Base-by-base conservation (phyloP, 2,329 filamentous ascomycete genomes). In the Byssoonygena ceratinophila region DNA sequence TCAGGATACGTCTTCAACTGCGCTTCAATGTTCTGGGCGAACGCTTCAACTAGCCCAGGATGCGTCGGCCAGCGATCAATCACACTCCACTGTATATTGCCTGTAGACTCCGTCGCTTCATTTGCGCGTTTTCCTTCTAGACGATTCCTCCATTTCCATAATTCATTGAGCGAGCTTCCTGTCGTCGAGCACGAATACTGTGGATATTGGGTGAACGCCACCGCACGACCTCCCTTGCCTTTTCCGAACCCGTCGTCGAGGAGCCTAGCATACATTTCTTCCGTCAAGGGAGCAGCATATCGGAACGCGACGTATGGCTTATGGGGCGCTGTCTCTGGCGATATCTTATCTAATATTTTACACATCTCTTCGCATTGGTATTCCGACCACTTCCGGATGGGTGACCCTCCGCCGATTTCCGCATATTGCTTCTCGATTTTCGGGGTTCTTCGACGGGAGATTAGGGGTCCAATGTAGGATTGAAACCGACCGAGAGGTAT, bases 131-230 rank as follows among this genome's bases (percentile, higher is more conserved):
- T 89, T 36, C 87, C 87, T 68, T 97, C 90, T 50, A 98, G 72
- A 57, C 72, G 77, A 64, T 88, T 85, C 57, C 90, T 80, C 89
- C 90, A 96, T 72, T 94, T 96, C 92, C 92, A 98, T 32, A 98
- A 73, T 72, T 98, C 92, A 64, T 98, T 98, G 53, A 98, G 72
- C 57, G 88, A 95, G 68, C 88, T 95, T 20, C 92, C 92, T 0
- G 92, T 98, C 1, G 92, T 98, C 18, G 89, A 95, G 73, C 94
- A 98, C 18, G 88, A 95, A 71, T 98, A 98, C 68, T 98, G 92
- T 1, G 92, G 92, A 63, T 98, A 98, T 70, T 98, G 92, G 25
- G 91, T 96, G 65, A 98, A 98, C 1, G 92, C 92, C 3, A 98
- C 89, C 1, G 94, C 92, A 54, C 92, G 80, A 2, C 91, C 91